Evolutionary conservation across 2,329 filamentous ascomycete species (phyloP), one percentile per base, ranked within the genome.

Genomic region (Sclerotinia spermophila): DNA sequence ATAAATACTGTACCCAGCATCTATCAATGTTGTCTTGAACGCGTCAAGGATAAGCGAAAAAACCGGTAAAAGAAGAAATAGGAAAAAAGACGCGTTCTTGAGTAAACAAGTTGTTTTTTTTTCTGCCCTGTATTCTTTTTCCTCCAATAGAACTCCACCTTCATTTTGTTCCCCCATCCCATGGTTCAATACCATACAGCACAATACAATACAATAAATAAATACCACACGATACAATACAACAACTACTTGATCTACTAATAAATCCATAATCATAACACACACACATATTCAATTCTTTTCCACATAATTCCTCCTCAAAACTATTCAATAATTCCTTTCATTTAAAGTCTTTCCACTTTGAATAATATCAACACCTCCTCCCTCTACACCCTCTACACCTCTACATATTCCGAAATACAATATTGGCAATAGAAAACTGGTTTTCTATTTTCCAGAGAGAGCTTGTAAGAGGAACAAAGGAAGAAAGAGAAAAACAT

Each of bases 11-110:
- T 4, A 24, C 44, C 44, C 15, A 8, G 48, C 19, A 27, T 10
- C 58, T 64, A 64, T 64, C 15, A 33, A 64, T 35, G 19, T 48
- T 33, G 60, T 48, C 60, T 48, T 24, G 7, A 17, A 35, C 60
- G 60, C 60, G 60, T 64, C 42, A 27, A 48, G 60, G 40, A 48
- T 38, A 38, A 48, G 42, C 44, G 60, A 64, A 48, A 51, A 64
- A 48, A 45, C 38, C 6, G 42, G 42, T n/a, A 62, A 48, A 38
- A 44, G 48, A 53, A 53, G 48, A 48, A 62, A n/a, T 8, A n/a
- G 2, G 13, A 33, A 48, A 48, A 64, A 64, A 17, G 42, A 64
- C 60, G 42, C 60, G 60, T 48, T 35, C 6, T 35, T 35, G 27
- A 6, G 24, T 64, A 64, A 35, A 64, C 42, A 64, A 64, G 8